Conservation (phyloP, 139 green algal genomes). For the Asterochloris erici region DNA sequence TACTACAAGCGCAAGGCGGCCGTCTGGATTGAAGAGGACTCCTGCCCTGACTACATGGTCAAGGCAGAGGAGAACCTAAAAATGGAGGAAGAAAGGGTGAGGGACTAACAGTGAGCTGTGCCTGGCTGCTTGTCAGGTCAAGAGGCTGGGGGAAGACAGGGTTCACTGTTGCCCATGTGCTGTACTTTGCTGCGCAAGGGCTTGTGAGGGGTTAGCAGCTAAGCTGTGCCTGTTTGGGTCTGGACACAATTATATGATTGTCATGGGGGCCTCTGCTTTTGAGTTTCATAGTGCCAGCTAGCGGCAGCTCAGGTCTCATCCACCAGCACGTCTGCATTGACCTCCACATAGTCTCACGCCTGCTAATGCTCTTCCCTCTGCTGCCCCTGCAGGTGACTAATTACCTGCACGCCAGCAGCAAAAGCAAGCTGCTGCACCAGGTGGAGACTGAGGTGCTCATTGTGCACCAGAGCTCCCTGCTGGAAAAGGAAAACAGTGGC, state of each 20-base stretch:
- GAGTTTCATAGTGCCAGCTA: too few relatives aligned
- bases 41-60: slow-evolving; percentile 94
- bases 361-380: not conserved
- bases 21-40: slow-evolving; percentile 85
- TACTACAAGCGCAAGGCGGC: slow-evolving; percentile 83
- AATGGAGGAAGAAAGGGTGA: slow-evolving; percentile 89
- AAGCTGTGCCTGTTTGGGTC: too few relatives aligned
- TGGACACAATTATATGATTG: too few relatives aligned
- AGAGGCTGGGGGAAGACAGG: too few relatives aligned
- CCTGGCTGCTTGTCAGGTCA: too few relatives aligned
- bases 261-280: too few relatives aligned
- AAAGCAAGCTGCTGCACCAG: slow-evolving; percentile 83
- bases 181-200: too few relatives aligned
- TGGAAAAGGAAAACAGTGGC: slow-evolving; percentile 95
- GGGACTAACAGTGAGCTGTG: too few relatives aligned
- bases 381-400: slow-evolving; percentile 65
- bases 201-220: too few relatives aligned
- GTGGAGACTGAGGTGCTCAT: slow-evolving; percentile 89
- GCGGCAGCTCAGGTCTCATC: too few relatives aligned
- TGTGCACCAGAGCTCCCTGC: slow-evolving; percentile 78
- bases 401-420: slow-evolving; percentile 89
- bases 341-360: slow-evolving; percentile 48
- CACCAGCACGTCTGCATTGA: slow-evolving; percentile 25
- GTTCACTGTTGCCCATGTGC: too few relatives aligned
- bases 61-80: slow-evolving; percentile 88